Percentiles rank a stretch among this genome's conserved stretches.
Evolutionary conservation across 2,329 filamentous ascomycete species (phyloP).

Genomic region (Cladobotryum protrusum): DNA sequence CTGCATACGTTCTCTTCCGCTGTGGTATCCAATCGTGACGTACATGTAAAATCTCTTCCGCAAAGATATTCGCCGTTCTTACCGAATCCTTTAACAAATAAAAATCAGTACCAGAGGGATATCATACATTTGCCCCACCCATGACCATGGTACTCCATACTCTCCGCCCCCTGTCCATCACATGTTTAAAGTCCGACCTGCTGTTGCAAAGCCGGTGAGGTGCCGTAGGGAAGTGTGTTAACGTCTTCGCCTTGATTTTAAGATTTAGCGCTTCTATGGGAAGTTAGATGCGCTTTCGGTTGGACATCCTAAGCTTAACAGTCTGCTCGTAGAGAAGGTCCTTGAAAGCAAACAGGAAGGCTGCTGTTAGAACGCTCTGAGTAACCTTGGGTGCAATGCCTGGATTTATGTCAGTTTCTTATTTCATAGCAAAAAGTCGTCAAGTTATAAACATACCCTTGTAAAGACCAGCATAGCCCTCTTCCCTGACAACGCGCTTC

Average conservation of each 20-base stretch:
- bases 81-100: too few relatives aligned
- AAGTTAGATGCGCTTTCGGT: constrained; percentile 23
- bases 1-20: neutral
- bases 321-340: constrained; percentile 87
- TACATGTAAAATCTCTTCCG: neutral
- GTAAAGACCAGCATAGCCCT: constrained; percentile 89
- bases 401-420: constrained; percentile 30
- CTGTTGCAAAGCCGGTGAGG: too few relatives aligned
- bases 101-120: neutral
- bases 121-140: neutral
- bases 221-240: constrained; percentile 24
- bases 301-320: constrained; percentile 53
- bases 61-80: too few relatives aligned
- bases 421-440: neutral
- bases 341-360: constrained; percentile 96
- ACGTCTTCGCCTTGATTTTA: neutral
- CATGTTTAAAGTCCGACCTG: neutral
- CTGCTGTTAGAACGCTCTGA: constrained; percentile 93
- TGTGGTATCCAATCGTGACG: neutral
- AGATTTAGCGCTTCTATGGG: neutral
- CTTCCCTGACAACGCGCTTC: constrained; percentile 72
- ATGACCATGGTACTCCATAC: neutral
- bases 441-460: constrained; percentile 57
- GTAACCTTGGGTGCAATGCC: constrained; percentile 94
- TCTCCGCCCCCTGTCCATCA: neutral